These are phyloP conservation scores for Puccinia horiana DNA, from an alignment of 1,284 basidiomycete genomes.

Conservation along the genomic window DNA sequence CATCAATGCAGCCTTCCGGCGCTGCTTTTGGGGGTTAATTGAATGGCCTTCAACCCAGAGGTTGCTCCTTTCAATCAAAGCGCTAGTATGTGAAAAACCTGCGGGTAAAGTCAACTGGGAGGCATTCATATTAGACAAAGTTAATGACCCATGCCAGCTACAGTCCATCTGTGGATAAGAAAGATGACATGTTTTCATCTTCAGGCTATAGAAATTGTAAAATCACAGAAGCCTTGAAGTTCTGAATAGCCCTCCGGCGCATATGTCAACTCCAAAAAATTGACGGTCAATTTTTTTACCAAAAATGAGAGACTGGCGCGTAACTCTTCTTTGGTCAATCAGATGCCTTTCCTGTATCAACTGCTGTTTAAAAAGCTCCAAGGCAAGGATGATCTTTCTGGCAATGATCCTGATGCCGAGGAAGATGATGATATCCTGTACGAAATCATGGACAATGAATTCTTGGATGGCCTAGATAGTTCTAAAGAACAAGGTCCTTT, in stretches of 20 bases:
- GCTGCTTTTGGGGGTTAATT: neutral
- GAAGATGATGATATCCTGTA: neutral
- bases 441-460: too few species aligned
- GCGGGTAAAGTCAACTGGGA: neutral
- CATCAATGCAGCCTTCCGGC: neutral
- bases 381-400: neutral
- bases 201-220: neutral
- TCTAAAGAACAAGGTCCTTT: neutral
- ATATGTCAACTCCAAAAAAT: neutral
- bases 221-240: neutral
- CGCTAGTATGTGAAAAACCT: neutral
- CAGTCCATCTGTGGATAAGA: neutral
- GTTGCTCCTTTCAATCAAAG: neutral
- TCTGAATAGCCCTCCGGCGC: neutral
- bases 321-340: too few species aligned
- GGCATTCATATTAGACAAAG: neutral
- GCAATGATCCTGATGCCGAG: neutral
- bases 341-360: slow-evolving; percentile 15
- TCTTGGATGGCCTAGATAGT: neutral
- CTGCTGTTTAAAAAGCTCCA: neutral
- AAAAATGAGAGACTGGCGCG: neutral
- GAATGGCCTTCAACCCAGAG: neutral
- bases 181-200: neutral
- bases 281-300: neutral
- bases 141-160: neutral